phyloP scores from a whole-genome alignment of 2,329 filamentous ascomycete species.

The Aspergillus hortae region DNA sequence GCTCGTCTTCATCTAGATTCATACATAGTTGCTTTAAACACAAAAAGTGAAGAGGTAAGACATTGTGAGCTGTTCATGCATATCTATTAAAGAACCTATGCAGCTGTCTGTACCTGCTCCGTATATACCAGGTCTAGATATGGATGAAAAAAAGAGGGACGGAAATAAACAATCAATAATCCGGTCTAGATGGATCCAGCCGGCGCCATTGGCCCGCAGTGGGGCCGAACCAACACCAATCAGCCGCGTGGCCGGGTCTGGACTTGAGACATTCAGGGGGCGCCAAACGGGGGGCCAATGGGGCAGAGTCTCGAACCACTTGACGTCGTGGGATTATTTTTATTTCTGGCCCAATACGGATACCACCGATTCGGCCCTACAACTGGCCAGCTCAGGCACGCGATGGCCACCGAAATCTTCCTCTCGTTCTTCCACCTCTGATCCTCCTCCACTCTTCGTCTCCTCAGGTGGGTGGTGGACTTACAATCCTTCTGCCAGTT shows the following conservation, averaged over 20 bases:
- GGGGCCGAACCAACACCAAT: slow-evolving; percentile 7
- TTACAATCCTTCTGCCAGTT: not conserved
- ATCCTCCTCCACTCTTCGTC: not conserved
- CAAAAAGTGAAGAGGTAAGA: too few species aligned
- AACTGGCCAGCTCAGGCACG: not conserved
- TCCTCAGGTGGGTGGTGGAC: not conserved
- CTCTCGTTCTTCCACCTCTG: not conserved
- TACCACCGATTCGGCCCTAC: not conserved
- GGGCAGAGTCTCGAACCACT: slow-evolving; percentile 16
- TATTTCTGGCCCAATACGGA: not conserved
- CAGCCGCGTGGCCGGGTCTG: not conserved
- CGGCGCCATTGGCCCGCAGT: slow-evolving; percentile 4
- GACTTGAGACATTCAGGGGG: slow-evolving; percentile 18
- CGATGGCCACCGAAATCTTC: not conserved
- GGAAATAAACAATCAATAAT: not conserved
- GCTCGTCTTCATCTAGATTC: not conserved
- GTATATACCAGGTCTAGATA: too few species aligned
- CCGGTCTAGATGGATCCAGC: slow-evolving; percentile 11
- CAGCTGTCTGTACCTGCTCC: too few species aligned
- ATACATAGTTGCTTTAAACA: too few species aligned
- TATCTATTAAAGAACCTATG: too few species aligned
- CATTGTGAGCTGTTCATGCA: too few species aligned
- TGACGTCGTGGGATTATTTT: slow-evolving; percentile 1
- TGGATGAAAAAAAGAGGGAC: too few species aligned
- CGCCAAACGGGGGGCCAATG: slow-evolving; percentile 5